Percentiles rank a stretch among this genome's conserved stretches.
phyloP scores from a whole-genome alignment of 2,329 filamentous ascomycete genomes.

The Beauveria asiatica region DNA sequence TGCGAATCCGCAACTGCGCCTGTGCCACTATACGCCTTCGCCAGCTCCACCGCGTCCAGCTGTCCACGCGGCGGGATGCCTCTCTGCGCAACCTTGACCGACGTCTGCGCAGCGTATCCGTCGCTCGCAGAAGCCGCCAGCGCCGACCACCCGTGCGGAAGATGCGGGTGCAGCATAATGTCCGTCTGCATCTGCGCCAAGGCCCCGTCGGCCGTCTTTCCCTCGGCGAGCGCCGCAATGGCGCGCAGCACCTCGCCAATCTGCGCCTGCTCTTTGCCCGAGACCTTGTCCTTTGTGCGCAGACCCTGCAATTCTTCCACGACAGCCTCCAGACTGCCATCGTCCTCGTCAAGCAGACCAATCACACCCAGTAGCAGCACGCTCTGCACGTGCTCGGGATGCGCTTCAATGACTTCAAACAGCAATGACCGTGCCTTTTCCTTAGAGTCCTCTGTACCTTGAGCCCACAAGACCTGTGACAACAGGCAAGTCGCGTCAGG shows the following conservation, averaged over 20 bases:
- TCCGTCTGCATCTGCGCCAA: constrained; percentile 62
- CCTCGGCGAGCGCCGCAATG: constrained; percentile 53
- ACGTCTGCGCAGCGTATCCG: constrained; percentile 61
- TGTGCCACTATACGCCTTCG: constrained; percentile 65
- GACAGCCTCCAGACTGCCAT: constrained; percentile 72
- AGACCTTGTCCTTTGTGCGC: constrained; percentile 57
- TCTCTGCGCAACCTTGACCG: constrained; percentile 66
- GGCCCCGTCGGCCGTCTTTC: constrained; percentile 39
- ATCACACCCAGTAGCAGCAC: constrained; percentile 77
- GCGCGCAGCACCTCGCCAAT: constrained; percentile 70
- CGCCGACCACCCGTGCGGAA: constrained; percentile 73
- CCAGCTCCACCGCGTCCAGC: constrained; percentile 60
- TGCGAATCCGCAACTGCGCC: constrained; percentile 66
- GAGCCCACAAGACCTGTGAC: constrained; percentile 89
- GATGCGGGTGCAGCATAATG: constrained; percentile 71
- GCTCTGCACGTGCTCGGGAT: constrained; percentile 69
- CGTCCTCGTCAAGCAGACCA: constrained; percentile 70
- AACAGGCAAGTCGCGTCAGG: constrained; percentile 82
- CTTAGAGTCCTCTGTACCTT: constrained; percentile 64
- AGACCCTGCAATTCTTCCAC: constrained; percentile 66
- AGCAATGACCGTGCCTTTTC: constrained; percentile 70
- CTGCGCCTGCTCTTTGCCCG: constrained; percentile 53
- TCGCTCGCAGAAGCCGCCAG: constrained; percentile 53
- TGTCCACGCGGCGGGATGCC: constrained; percentile 64
- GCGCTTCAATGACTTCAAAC: constrained; percentile 67